A percentile compares a stretch with the other conserved stretches of the same genome.
Conservation (phyloP, 768 basidiomycete genomes). For the Tulasnella sp. region DNA sequence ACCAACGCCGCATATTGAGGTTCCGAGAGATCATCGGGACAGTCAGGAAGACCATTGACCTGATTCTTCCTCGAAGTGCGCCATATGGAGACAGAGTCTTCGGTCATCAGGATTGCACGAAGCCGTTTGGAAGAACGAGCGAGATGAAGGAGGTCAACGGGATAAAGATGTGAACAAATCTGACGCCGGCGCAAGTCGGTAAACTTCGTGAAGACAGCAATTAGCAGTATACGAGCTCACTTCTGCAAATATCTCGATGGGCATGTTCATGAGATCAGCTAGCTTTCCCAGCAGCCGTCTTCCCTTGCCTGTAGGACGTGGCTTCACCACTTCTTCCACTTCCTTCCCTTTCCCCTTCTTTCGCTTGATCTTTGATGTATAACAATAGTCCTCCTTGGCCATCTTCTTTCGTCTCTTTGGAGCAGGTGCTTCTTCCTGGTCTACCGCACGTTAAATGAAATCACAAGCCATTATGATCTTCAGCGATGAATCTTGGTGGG, state of each 20-base stretch:
- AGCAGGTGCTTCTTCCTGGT: too few relatives aligned
- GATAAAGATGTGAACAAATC: slow-evolving; percentile 5
- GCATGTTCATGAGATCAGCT: slow-evolving; percentile 14
- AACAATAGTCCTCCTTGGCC: too few relatives aligned
- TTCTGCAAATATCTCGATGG: slow-evolving; percentile 16
- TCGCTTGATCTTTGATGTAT: too few relatives aligned
- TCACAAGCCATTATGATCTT: too few relatives aligned
- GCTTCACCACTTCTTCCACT: slow-evolving; percentile 2
- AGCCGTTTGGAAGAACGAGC: slow-evolving; percentile 7
- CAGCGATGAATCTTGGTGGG: too few relatives aligned
- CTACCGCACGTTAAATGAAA: too few relatives aligned
- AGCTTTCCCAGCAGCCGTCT: slow-evolving; percentile 13
- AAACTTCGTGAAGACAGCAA: not conserved
- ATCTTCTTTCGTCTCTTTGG: too few relatives aligned
- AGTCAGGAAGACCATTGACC: slow-evolving; percentile 7
- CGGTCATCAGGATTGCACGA: slow-evolving; percentile 2
- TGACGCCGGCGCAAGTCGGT: not conserved
- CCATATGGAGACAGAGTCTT: slow-evolving; percentile 1
- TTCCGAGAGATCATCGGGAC: slow-evolving; percentile 14
- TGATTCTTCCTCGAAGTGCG: slow-evolving; percentile 1
- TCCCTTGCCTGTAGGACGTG: not conserved
- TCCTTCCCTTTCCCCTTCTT: too few relatives aligned
- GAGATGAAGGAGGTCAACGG: slow-evolving; percentile 12
- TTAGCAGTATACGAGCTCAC: too few relatives aligned
- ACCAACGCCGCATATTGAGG: slow-evolving; percentile 12